These are phyloP conservation scores for Zygoascus flipseniorum DNA, from an alignment of 805 yeast species.

Conservation along the genomic window DNA sequence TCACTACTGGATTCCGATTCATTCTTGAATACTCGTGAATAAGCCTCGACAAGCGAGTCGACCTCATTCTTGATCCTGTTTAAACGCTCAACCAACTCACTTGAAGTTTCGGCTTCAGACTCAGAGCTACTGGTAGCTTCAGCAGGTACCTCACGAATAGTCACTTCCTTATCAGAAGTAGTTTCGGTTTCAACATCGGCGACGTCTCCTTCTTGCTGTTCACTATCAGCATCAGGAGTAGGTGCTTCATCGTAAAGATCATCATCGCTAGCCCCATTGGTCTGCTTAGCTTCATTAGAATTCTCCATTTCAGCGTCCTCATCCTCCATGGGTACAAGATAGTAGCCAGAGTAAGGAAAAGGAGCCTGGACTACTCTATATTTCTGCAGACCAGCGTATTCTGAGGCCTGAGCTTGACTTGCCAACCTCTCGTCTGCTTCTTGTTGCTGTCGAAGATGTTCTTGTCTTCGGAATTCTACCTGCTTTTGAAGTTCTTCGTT, in stretches of 20 bases:
- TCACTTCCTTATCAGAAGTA: conserved; percentile 4
- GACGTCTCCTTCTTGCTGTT: background rate
- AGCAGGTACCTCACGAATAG: background rate
- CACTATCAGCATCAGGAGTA: background rate
- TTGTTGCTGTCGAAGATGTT: background rate
- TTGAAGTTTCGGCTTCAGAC: background rate
- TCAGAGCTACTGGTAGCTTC: conserved; percentile 2
- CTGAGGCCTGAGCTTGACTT: background rate
- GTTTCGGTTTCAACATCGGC: conserved; percentile 5
- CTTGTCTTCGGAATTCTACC: background rate
- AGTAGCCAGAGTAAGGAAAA: conserved; percentile 1
- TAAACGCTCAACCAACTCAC: conserved; percentile 1
- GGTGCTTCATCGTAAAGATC: background rate
- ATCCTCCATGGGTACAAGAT: conserved; percentile 1
- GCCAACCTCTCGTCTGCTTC: background rate
- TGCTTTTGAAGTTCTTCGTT: background rate
- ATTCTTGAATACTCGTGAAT: conserved; percentile 12
- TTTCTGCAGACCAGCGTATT: background rate
- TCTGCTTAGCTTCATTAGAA: background rate
- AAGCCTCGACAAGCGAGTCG: conserved; percentile 14
- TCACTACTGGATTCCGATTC: conserved; percentile 6
- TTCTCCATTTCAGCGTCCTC: conserved; percentile 4
- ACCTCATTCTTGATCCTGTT: conserved; percentile 9
- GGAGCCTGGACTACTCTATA: background rate
- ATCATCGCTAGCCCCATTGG: background rate